A percentile compares a stretch with the other conserved stretches of the same genome.
Evolutionary conservation across 2,329 filamentous ascomycete species (phyloP).

Genomic region (Ophiostoma angusticollis): DNA sequence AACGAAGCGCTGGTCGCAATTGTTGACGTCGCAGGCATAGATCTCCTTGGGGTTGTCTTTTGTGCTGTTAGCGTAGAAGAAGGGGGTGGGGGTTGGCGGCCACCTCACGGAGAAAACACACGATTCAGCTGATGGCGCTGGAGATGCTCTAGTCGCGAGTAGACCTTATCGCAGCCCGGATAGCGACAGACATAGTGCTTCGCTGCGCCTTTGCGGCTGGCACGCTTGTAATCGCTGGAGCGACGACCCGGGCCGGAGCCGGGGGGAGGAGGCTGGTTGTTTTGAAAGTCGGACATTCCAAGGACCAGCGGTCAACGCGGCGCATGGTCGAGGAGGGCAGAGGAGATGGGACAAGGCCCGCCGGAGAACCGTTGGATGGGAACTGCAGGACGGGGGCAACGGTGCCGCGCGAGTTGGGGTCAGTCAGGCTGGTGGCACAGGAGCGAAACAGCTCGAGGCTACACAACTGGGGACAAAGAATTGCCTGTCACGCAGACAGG

Average conservation of each 20-base stretch:
- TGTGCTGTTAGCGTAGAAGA: slow-evolving; percentile 2
- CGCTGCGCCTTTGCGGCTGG: slow-evolving; percentile 37
- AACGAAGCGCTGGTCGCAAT: slow-evolving; percentile 65
- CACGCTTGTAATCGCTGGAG: slow-evolving; percentile 31
- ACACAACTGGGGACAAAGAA: no score
- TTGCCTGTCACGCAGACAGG: no score
- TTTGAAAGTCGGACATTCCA: slow-evolving; percentile 12
- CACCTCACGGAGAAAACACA: slow-evolving; percentile 24
- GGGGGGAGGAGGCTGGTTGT: slow-evolving; percentile 5
- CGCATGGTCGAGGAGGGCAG: slow-evolving; percentile 1
- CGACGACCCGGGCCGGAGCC: slow-evolving; percentile 1
- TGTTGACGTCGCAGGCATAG: slow-evolving; percentile 61
- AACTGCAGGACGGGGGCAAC: no score
- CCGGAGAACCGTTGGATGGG: no score
- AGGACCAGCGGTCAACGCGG: background rate
- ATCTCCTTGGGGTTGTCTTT: slow-evolving; percentile 75
- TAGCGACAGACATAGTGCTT: slow-evolving; percentile 50
- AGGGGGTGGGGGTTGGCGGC: no score
- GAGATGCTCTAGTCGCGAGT: slow-evolving; percentile 69
- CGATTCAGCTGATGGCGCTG: slow-evolving; percentile 74
- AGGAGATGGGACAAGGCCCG: no score
- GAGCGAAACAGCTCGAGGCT: no score
- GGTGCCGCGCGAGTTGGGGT: no score
- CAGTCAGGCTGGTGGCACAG: no score
- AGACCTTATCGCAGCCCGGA: slow-evolving; percentile 63